phyloP scores from a whole-genome alignment of 192 early-diverging fungal species.

The Podila clonocystis region DNA sequence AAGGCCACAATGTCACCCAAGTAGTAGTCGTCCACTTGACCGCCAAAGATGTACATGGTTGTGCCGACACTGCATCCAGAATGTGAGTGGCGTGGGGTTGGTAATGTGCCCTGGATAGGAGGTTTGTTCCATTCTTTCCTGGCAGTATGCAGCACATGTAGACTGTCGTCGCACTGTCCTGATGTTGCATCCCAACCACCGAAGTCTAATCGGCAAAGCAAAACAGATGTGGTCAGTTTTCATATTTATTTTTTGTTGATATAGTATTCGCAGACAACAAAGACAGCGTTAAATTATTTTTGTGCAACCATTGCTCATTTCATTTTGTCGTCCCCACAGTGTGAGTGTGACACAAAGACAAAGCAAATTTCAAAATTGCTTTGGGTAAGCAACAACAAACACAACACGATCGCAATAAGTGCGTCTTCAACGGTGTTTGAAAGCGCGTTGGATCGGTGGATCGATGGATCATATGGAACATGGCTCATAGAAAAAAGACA shows the following conservation, averaged over 20 bases:
- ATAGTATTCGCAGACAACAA: too few relatives aligned
- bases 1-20: conserved; percentile 59
- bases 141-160: conserved; percentile 43
- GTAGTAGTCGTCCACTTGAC: conserved; percentile 56
- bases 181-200: conserved; percentile 49
- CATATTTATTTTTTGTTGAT: too few relatives aligned
- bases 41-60: conserved; percentile 67
- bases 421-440: too few relatives aligned
- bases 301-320: not conserved
- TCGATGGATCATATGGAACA: not conserved
- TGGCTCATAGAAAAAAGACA: not conserved
- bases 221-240: not conserved
- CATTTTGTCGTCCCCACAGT: too few relatives aligned
- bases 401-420: not conserved
- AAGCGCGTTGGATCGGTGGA: not conserved
- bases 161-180: conserved; percentile 45
- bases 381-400: not conserved
- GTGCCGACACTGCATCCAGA: conserved; percentile 53
- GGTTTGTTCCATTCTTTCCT: conserved; percentile 46
- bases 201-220: conserved; percentile 15
- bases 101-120: conserved; percentile 35
- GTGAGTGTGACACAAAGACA: too few relatives aligned
- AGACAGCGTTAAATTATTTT: not conserved
- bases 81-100: conserved; percentile 57
- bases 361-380: too few relatives aligned